Evolutionary conservation across 164 flowering plant genomes (phyloP).

Genomic region (Aristolochia contorta): DNA sequence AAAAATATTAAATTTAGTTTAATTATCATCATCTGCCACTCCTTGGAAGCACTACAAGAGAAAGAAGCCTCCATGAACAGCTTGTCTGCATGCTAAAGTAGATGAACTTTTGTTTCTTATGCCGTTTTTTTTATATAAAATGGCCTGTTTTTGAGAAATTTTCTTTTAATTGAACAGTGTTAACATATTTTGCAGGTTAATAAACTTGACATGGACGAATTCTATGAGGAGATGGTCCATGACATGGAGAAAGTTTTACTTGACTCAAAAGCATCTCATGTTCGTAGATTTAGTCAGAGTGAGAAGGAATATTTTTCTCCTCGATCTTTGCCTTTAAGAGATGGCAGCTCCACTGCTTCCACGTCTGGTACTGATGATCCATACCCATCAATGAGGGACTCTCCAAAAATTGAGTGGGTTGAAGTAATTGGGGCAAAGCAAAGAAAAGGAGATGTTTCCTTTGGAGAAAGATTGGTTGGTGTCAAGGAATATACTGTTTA

Average conservation of each 20-base stretch:
- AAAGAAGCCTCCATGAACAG: too few relatives aligned
- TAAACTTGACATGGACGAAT: conserved; percentile 30
- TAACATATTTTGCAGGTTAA: conserved; percentile 34
- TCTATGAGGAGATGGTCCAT: conserved; percentile 71
- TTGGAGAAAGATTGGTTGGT: conserved; percentile 89
- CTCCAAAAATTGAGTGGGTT: conserved; percentile 54
- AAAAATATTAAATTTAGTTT: too few relatives aligned
- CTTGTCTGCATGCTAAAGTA: too few relatives aligned
- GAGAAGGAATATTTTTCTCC: conserved; percentile 24
- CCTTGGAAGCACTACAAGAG: too few relatives aligned
- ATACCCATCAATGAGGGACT: conserved; percentile 17
- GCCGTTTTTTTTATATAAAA: too few relatives aligned
- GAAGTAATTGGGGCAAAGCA: conserved; percentile 91
- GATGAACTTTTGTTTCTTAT: too few relatives aligned
- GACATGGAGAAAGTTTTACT: conserved; percentile 96
- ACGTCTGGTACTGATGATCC: conserved; percentile 52
- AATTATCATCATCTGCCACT: too few relatives aligned
- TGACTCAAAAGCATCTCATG: conserved; percentile 47
- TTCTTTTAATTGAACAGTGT: too few relatives aligned
- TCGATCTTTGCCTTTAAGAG: conserved; percentile 43
- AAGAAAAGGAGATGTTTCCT: conserved; percentile 76
- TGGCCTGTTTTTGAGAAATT: too few relatives aligned
- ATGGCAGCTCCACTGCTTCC: conserved; percentile 82
- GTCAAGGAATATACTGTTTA: conserved; percentile 89
- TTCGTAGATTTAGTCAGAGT: conserved; percentile 29